These are phyloP conservation scores for Letharia columbiana DNA, from an alignment of 495 filamentous ascomycete genomes.

Conservation along the genomic window DNA sequence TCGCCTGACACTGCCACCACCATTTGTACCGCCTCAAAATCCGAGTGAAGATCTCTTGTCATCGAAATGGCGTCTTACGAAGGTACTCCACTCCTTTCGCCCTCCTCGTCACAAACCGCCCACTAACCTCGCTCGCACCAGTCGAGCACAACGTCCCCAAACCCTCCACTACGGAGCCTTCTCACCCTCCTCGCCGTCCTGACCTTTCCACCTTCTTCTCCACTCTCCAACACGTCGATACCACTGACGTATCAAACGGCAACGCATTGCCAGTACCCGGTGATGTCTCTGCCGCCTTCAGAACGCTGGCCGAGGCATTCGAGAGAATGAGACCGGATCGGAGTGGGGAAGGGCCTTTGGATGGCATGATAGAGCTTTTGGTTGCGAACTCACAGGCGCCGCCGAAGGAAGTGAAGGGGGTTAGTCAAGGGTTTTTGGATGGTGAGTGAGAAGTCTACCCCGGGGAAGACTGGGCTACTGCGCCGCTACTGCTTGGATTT, in stretches of 20 bases:
- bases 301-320: conserved; percentile 52
- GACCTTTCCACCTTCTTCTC: conserved; percentile 86
- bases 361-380: conserved; percentile 53
- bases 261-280: conserved; percentile 64
- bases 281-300: conserved; percentile 58
- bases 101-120: conserved; percentile 10
- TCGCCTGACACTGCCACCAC: too few relatives aligned
- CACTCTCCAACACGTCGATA: conserved; percentile 58
- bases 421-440: conserved; percentile 73
- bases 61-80: conserved; percentile 49
- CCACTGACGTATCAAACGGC: conserved; percentile 43
- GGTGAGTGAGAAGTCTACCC: conserved; percentile 26
- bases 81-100: conserved; percentile 31
- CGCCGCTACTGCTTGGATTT: not conserved
- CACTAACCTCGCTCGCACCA: conserved; percentile 29
- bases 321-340: conserved; percentile 38
- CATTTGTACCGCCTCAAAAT: not conserved
- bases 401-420: conserved; percentile 61
- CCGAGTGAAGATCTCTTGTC: not conserved
- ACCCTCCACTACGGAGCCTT: conserved; percentile 33
- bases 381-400: conserved; percentile 56
- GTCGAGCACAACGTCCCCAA: conserved; percentile 70
- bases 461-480: not conserved
- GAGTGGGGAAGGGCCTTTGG: conserved; percentile 43
- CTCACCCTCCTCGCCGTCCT: conserved; percentile 51